Evolutionary conservation across 169 alveolate genomes (phyloP).

Genomic region (Plasmodium fragile): DNA sequence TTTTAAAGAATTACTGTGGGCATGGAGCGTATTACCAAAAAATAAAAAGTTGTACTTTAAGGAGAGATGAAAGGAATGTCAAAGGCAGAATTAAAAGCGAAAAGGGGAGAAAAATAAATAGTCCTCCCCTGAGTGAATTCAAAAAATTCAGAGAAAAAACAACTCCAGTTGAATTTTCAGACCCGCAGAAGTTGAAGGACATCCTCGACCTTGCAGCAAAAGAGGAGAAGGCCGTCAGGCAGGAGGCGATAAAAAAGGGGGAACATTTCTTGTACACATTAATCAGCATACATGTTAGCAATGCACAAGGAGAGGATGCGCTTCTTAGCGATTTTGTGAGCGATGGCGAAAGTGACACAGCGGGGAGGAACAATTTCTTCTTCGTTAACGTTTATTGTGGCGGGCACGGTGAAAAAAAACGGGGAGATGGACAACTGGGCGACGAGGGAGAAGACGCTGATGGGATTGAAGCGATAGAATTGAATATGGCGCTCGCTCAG

Average conservation of each 20-base stretch:
- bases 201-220: slow-evolving; percentile 37
- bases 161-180: slow-evolving; percentile 25
- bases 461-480: background rate
- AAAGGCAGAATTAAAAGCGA: background rate
- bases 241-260: background rate
- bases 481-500: background rate
- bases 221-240: background rate
- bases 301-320: background rate
- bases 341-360: slow-evolving; percentile 5
- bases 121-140: slow-evolving; percentile 9
- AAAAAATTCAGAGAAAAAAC: slow-evolving; percentile 46
- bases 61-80: slow-evolving; percentile 15
- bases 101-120: background rate
- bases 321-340: background rate
- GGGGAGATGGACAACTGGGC: background rate
- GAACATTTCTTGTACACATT: slow-evolving; percentile 28
- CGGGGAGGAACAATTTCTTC: background rate
- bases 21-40: slow-evolving; percentile 35
- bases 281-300: slow-evolving; percentile 15
- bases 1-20: slow-evolving; percentile 30
- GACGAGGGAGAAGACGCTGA: background rate
- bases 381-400: slow-evolving; percentile 49
- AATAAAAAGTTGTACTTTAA: slow-evolving; percentile 67
- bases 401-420: background rate
- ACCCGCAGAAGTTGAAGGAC: slow-evolving; percentile 48